These are phyloP conservation scores for Arthrobotrys pseudoclavata DNA, from an alignment of 2,329 filamentous ascomycete species.

Conservation along the genomic window DNA sequence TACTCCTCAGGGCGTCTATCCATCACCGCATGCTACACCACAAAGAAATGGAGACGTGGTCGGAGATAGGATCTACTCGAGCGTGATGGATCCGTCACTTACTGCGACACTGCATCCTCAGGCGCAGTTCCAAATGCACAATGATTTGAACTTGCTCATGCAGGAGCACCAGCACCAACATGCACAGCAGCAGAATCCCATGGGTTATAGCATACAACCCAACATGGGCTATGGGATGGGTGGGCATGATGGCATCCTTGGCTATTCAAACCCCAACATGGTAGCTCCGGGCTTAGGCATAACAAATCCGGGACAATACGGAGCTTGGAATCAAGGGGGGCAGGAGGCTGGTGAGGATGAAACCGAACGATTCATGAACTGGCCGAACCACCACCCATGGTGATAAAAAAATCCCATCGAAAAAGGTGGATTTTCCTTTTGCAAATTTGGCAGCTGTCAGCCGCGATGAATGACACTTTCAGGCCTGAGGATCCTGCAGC, in stretches of 20 bases:
- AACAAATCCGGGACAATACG: slow-evolving; percentile 46
- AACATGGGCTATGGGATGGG: slow-evolving; percentile 47
- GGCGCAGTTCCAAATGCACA: slow-evolving; percentile 48
- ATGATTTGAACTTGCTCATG: slow-evolving; percentile 52
- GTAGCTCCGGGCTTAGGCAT: slow-evolving; percentile 51
- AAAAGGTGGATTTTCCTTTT: slow-evolving; percentile 19
- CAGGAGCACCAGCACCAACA: slow-evolving; percentile 51
- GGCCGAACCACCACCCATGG: slow-evolving; percentile 57
- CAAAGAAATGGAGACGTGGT: slow-evolving; percentile 55
- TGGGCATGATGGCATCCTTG: slow-evolving; percentile 48
- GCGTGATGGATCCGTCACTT: slow-evolving; percentile 46
- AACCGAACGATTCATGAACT: slow-evolving; percentile 52
- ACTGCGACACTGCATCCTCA: slow-evolving; percentile 38
- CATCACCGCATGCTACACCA: slow-evolving; percentile 49
- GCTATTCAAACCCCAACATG: slow-evolving; percentile 37
- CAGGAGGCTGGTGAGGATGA: slow-evolving; percentile 48
- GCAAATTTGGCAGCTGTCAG: slow-evolving; percentile 46
- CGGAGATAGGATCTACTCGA: slow-evolving; percentile 47
- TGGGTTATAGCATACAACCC: slow-evolving; percentile 41
- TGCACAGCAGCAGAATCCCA: slow-evolving; percentile 43
- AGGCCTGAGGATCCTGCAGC: slow-evolving; percentile 42
- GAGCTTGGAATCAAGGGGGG: slow-evolving; percentile 48
- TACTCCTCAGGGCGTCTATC: slow-evolving; percentile 40
- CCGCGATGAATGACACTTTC: slow-evolving; percentile 31
- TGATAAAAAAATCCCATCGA: slow-evolving; percentile 19